Evolutionary conservation across 768 basidiomycete species (phyloP).

Genomic region (Russula brevipes): DNA sequence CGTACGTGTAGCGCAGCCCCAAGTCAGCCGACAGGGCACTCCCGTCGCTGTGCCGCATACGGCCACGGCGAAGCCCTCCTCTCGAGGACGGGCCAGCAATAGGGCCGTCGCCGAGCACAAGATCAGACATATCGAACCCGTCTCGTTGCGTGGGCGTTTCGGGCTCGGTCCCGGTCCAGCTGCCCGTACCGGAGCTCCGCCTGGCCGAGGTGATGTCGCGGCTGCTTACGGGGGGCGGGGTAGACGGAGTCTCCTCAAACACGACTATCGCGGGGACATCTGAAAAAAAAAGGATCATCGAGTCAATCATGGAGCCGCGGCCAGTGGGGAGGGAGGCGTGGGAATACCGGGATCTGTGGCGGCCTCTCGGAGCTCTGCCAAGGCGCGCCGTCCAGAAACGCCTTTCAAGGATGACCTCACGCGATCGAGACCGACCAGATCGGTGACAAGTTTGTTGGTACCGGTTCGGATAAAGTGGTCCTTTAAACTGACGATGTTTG

Average conservation of each 20-base stretch:
- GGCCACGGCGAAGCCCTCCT: constrained; percentile 50
- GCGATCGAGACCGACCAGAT: constrained; percentile 79
- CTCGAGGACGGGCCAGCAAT: constrained; percentile 30
- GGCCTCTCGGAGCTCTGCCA: constrained; percentile 38
- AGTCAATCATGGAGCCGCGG: not conserved
- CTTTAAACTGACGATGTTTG: constrained; percentile 50
- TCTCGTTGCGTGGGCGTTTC: constrained; percentile 36
- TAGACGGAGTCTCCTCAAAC: constrained; percentile 46
- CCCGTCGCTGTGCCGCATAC: constrained; percentile 48
- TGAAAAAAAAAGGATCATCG: constrained; percentile 24
- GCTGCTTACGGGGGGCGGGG: constrained; percentile 39
- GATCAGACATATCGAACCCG: constrained; percentile 32
- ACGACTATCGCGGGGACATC: constrained; percentile 73
- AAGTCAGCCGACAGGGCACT: constrained; percentile 53
- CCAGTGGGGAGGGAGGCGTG: not conserved
- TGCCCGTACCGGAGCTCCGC: constrained; percentile 18
- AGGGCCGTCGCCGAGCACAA: constrained; percentile 34
- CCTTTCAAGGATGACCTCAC: constrained; percentile 76
- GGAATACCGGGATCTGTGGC: constrained; percentile 33
- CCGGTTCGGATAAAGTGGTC: constrained; percentile 74
- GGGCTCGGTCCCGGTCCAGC: constrained; percentile 26
- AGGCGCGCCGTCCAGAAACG: constrained; percentile 66
- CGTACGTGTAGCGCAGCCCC: constrained; percentile 46
- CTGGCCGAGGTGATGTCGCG: constrained; percentile 49
- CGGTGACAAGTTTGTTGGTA: constrained; percentile 73